Evolutionary conservation across 2,329 filamentous ascomycete species (phyloP), one percentile per base, ranked within the genome.

Genomic region (Thielaviopsis euricoi): DNA sequence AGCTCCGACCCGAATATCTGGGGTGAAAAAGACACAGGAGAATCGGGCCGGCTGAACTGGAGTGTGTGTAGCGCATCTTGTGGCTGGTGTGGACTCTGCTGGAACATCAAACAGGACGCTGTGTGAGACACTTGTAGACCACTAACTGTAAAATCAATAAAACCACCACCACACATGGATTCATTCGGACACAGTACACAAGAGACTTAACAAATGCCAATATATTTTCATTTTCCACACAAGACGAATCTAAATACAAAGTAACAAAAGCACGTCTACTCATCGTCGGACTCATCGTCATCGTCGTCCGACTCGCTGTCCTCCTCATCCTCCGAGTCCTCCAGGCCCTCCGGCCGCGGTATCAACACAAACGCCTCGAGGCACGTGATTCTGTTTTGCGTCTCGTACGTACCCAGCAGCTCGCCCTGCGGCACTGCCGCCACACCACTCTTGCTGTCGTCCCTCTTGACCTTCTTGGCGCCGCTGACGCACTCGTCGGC

Each of bases 311-410:
- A 68, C 0, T 71, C 72, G 12, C 72, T 74, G 29, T 65, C 64
- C 15, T 63, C 66, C 46, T 70, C 69, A 51, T 71, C 74, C 33
- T 70, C 70, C 17, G 71, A 76, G 19, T 80, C 81, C 64, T 81
- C 81, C 51, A 75, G 73, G 22, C 77, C 78, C 48, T 82, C 81
- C 17, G 80, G 78, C 52, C 77, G 74, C 64, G 82, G 78, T 69
- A 87, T 79, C 88, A 97, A 94, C 62, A 87, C 74, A 72, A 95
- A 97, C 22, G 85, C 85, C 64, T 82, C 83, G 65, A 97, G 67
- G 68, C 93, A 97, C 43, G 90, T 97, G 63, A 97, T 89, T 58
- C 93, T 77, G 68, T 91, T 90, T 52, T 85, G 83, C 22, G 90
- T 95, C 70, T 90, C 85, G 66, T 93, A 93, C 33, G 79, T 82